Percentiles rank a stretch among this genome's conserved stretches.
phyloP scores from a whole-genome alignment of 2,329 filamentous ascomycete genomes.

The Sclerotinia subarctica region DNA sequence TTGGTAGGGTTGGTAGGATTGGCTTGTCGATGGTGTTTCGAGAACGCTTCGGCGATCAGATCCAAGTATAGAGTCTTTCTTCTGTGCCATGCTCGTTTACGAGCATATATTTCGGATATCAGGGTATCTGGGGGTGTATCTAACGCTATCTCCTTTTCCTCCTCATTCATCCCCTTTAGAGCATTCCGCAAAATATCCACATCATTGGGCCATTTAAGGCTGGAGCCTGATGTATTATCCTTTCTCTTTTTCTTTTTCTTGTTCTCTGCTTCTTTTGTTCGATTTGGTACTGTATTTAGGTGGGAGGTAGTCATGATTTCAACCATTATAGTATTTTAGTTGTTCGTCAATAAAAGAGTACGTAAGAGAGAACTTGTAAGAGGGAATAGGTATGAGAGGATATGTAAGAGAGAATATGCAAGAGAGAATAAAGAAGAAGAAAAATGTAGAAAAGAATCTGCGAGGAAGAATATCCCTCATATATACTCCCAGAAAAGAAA shows the following conservation, averaged over 20 bases:
- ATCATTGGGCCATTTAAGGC: not conserved
- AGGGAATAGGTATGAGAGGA: not conserved
- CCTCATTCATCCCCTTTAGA: not conserved
- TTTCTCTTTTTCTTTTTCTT: not conserved
- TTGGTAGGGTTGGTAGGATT: not conserved
- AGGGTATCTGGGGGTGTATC: not conserved
- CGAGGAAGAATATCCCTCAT: too few species aligned
- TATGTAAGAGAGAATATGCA: not conserved
- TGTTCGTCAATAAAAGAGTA: not conserved
- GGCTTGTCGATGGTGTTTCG: not conserved
- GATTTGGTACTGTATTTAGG: not conserved
- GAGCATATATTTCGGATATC: not conserved
- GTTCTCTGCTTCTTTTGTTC: not conserved
- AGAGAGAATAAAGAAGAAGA: too few species aligned
- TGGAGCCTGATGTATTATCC: too few species aligned
- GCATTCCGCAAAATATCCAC: not conserved
- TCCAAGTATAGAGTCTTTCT: not conserved
- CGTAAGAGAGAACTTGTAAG: not conserved
- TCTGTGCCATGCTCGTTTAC: not conserved
- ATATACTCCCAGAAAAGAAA: too few species aligned
- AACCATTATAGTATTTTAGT: too few species aligned
- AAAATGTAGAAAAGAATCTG: too few species aligned
- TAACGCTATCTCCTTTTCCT: not conserved
- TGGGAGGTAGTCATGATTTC: not conserved
- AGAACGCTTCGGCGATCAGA: not conserved